Percentiles rank a stretch among this genome's conserved stretches.
Evolutionary conservation across 129 eudicot species (phyloP).

Genomic region (Mikania micrantha): DNA sequence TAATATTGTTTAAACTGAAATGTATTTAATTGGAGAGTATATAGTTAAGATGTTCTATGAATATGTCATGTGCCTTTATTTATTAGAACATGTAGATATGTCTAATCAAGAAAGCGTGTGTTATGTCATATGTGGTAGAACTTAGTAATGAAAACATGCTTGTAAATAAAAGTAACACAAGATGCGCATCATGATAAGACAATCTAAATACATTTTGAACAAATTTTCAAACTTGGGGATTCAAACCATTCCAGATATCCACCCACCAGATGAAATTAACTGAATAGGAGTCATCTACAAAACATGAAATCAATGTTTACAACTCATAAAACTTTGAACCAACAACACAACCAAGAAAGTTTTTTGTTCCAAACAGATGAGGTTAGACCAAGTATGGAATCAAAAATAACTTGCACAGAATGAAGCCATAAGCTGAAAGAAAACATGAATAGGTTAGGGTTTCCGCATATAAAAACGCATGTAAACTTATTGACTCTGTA

Average conservation of each 20-base stretch:
- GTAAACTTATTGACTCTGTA: background rate
- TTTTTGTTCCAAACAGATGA: background rate
- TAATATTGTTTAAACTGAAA: too few relatives aligned
- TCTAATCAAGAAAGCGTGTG: too few relatives aligned
- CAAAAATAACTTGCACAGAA: background rate
- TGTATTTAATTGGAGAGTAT: too few relatives aligned
- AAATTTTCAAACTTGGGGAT: background rate
- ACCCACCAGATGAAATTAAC: slow-evolving; percentile 3
- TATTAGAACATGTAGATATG: too few relatives aligned
- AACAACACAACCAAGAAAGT: background rate
- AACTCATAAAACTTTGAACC: background rate
- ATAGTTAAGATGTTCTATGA: too few relatives aligned
- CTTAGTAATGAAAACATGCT: background rate
- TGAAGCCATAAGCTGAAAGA: background rate
- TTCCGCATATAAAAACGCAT: background rate
- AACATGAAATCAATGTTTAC: too few relatives aligned
- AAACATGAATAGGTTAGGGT: background rate
- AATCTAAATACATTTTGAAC: too few relatives aligned
- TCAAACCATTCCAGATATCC: too few relatives aligned
- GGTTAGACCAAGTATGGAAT: background rate
- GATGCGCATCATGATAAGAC: background rate
- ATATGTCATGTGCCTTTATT: too few relatives aligned
- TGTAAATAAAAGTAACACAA: background rate
- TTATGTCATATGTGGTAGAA: too few relatives aligned
- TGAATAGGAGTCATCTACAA: too few relatives aligned